phyloP scores from a whole-genome alignment of 345 rosid species.

The Euclidium syriacum region DNA sequence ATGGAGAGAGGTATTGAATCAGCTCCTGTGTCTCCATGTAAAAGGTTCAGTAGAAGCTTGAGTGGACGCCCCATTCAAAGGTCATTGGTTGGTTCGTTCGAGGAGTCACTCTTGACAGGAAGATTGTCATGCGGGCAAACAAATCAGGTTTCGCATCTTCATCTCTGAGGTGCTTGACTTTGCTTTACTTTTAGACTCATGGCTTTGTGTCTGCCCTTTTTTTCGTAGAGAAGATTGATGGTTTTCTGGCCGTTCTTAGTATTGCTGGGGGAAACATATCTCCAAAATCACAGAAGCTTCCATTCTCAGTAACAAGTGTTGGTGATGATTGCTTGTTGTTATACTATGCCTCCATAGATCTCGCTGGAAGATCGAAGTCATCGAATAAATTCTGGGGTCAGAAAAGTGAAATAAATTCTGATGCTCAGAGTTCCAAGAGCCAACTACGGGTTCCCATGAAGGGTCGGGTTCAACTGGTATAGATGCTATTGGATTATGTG shows the following conservation, averaged over 20 bases:
- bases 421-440: slow-evolving; percentile 58
- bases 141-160: slow-evolving; percentile 51
- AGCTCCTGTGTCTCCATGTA: slow-evolving; percentile 40
- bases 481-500: background rate
- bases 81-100: slow-evolving; percentile 96
- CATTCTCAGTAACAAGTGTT: slow-evolving; percentile 83
- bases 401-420: slow-evolving; percentile 51
- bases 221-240: slow-evolving; percentile 65
- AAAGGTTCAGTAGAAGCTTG: slow-evolving; percentile 53
- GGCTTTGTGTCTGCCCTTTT: too few relatives aligned
- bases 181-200: too few relatives aligned
- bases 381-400: slow-evolving; percentile 49
- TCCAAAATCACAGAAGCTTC: slow-evolving; percentile 84
- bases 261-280: slow-evolving; percentile 85
- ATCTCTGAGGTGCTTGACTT: background rate
- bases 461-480: slow-evolving; percentile 91
- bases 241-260: slow-evolving; percentile 93
- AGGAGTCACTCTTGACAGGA: slow-evolving; percentile 91
- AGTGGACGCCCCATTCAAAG: slow-evolving; percentile 73
- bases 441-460: slow-evolving; percentile 76
- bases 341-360: slow-evolving; percentile 82
- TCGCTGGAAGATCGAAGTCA: slow-evolving; percentile 48
- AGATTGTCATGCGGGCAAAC: slow-evolving; percentile 58
- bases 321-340: slow-evolving; percentile 80
- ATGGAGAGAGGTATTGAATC: slow-evolving; percentile 48